These are phyloP conservation scores for Cryomyces antarcticus DNA, from an alignment of 495 filamentous ascomycete genomes.

Conservation along the genomic window DNA sequence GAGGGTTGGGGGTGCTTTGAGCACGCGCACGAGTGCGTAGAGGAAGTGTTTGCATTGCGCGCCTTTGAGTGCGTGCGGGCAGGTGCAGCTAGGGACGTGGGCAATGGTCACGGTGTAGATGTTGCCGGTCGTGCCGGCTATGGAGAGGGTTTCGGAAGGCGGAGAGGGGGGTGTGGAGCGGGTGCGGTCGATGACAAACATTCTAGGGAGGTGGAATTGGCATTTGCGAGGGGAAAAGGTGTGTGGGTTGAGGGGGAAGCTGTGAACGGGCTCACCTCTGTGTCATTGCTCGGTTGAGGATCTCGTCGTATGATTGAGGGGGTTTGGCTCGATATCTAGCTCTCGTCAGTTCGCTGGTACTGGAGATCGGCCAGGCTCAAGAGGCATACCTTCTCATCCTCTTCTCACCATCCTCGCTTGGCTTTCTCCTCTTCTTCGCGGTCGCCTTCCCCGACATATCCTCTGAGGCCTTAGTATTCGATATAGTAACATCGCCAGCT, in stretches of 20 bases:
- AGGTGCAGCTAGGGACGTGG: slow-evolving; percentile 41
- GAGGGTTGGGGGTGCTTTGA: slow-evolving; percentile 40
- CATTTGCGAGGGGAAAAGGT: background rate
- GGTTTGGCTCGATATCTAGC: slow-evolving; percentile 6
- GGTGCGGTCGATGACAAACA: slow-evolving; percentile 34
- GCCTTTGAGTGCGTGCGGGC: slow-evolving; percentile 38
- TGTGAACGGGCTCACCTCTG: slow-evolving; percentile 17
- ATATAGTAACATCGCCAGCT: background rate
- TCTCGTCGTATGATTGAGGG: slow-evolving; percentile 23
- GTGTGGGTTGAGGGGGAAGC: background rate
- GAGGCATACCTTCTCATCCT: slow-evolving; percentile 21
- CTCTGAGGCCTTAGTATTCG: background rate
- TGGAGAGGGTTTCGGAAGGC: slow-evolving; percentile 36
- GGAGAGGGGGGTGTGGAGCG: slow-evolving; percentile 20
- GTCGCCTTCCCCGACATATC: background rate
- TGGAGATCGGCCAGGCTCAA: background rate
- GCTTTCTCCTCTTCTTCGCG: slow-evolving; percentile 1
- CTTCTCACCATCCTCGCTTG: slow-evolving; percentile 17
- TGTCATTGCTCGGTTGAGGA: slow-evolving; percentile 22
- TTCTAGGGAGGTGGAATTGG: slow-evolving; percentile 17
- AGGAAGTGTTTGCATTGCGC: slow-evolving; percentile 63
- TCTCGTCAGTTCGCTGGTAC: background rate
- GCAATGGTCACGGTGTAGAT: slow-evolving; percentile 42
- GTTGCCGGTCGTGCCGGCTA: slow-evolving; percentile 60
- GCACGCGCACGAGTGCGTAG: slow-evolving; percentile 43